Evolutionary conservation across 371 early-diverging fungal species (phyloP), one percentile per base, ranked within the genome.

Genomic region (Neoconidiobolus thromboides): DNA sequence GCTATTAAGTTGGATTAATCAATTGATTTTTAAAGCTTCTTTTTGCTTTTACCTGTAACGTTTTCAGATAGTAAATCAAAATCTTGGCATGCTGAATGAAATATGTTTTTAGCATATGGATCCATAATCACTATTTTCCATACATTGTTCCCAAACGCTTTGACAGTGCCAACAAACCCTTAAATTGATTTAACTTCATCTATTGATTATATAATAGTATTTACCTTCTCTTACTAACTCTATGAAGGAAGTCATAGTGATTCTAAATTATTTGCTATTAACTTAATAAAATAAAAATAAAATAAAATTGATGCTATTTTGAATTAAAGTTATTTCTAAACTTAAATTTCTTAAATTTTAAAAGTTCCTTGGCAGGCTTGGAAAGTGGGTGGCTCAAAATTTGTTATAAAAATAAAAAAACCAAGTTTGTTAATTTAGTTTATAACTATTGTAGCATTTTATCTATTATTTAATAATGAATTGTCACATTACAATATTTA

Each of bases 101-200:
- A 71, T 46, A 96, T 83, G 63, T 85, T 84, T 55, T 88, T 71
- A 14, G 96, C 78, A 43, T 80, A 76, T 43, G 78, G 74, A 69
- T 96, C 97, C 2, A 93, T 85, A 9, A 96, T 86, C 10, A 96
- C 81, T 49, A 95, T 75, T 70, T 94, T 93, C 93, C 84, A 88
- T 9, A 14, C 10, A 48, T 58, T 39, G 14, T 52, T 7, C 10
- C 38, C 5, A 12, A 49, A n/a, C n/a, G 4, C 4, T 49, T 49
- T 12, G 15, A 12, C 14, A 15, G 6, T 49, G 14, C 4, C 14
- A 4, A 49, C 15, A 4, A 12, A 49, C 15, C 4, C 14, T 49
- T n/a, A 49, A 12, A 44, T 44, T 12, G 4, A n/a, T 49, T n/a
- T n/a, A 49, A 4, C 4, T 49, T 12, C 4, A 14, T n/a, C 4